Conservation (phyloP, 2,329 filamentous ascomycete species). For the Neofusicoccum laricinum region DNA sequence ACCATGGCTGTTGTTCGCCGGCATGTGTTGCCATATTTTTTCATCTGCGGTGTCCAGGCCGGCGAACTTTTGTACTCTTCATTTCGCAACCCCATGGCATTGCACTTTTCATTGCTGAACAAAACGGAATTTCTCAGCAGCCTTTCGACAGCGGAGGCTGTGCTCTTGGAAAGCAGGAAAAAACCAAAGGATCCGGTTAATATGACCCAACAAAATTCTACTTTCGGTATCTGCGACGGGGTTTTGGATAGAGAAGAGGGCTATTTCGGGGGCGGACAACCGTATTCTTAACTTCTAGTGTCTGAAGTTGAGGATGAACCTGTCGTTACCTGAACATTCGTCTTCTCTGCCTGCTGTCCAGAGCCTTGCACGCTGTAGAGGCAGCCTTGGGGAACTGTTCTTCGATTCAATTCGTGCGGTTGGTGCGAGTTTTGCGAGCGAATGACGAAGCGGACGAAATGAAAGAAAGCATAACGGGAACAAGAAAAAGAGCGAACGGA, state of each 20-base stretch:
- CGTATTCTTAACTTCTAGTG: conserved; percentile 1
- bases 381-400: neutral
- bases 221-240: conserved; percentile 1
- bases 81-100: conserved; percentile 13
- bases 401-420: conserved; percentile 1
- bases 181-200: neutral
- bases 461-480: conserved; percentile 12
- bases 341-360: conserved; percentile 1
- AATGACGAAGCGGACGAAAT: conserved; percentile 5
- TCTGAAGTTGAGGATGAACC: neutral
- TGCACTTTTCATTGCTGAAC: conserved; percentile 1
- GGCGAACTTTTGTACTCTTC: conserved; percentile 13
- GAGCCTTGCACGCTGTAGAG: neutral
- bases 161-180: neutral
- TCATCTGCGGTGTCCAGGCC: neutral
- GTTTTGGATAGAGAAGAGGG: conserved; percentile 1
- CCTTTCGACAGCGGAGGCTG: neutral
- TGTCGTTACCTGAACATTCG: neutral
- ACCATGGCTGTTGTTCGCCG: neutral
- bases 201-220: neutral
- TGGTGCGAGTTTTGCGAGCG: neutral
- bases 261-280: neutral
- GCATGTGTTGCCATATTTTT: neutral
- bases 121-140: neutral
- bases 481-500: conserved; percentile 6